Percentiles rank a stretch among this genome's conserved stretches.
Conservation (phyloP, 495 filamentous ascomycete species). For the Amphirosellinia nigrospora region DNA sequence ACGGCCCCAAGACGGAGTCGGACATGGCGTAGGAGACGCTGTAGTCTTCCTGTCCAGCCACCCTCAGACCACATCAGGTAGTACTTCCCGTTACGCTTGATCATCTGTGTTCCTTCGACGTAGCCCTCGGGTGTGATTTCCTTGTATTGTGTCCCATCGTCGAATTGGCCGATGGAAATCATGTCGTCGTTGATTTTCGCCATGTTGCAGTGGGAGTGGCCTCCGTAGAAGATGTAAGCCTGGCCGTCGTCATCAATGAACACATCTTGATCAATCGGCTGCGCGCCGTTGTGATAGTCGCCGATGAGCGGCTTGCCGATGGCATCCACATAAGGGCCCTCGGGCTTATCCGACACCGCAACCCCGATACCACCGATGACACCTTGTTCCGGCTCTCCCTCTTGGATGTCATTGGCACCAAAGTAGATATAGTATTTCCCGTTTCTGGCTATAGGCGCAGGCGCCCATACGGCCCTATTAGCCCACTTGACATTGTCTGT, state of each 20-base stretch:
- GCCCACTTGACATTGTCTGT: conserved; percentile 53
- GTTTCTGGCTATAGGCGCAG: conserved; percentile 52
- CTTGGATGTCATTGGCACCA: conserved; percentile 51
- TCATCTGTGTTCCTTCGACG: conserved; percentile 53
- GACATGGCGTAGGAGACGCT: conserved; percentile 54
- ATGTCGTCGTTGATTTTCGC: conserved; percentile 54
- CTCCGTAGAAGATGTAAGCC: conserved; percentile 60
- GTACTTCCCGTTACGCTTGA: conserved; percentile 51
- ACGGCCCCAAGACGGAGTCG: conserved; percentile 51
- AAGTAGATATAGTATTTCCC: conserved; percentile 60
- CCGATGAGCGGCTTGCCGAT: conserved; percentile 51
- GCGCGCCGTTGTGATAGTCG: conserved; percentile 46
- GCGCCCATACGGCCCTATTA: conserved; percentile 55
- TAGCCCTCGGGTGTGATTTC: conserved; percentile 53
- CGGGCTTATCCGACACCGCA: conserved; percentile 48
- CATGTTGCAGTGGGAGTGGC: conserved; percentile 51
- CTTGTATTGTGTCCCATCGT: conserved; percentile 39
- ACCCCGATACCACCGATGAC: conserved; percentile 52
- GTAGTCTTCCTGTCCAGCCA: conserved; percentile 52
- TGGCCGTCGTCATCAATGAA: conserved; percentile 58
- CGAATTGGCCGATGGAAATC: conserved; percentile 44
- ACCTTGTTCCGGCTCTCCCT: conserved; percentile 28
- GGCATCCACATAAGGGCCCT: conserved; percentile 54
- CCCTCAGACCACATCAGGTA: conserved; percentile 58
- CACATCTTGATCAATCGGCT: conserved; percentile 57